Conservation (phyloP, 495 filamentous ascomycete genomes). For the Tuber melanosporum region DNA sequence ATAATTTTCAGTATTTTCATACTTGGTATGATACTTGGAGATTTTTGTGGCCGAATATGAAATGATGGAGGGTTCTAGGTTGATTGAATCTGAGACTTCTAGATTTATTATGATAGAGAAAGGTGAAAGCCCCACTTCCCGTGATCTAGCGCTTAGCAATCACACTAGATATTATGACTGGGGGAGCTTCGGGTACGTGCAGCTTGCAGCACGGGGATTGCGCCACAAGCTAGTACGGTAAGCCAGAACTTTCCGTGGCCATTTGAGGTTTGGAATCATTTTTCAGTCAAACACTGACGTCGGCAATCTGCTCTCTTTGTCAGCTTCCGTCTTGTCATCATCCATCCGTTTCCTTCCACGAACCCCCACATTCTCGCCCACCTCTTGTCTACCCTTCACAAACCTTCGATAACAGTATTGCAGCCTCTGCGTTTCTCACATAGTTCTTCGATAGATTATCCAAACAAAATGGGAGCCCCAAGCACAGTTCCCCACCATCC, state of each 20-base stretch:
- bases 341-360: not conserved
- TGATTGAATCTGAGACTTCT: not conserved
- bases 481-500: conserved; percentile 11
- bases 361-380: not conserved
- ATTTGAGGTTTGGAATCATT: not conserved
- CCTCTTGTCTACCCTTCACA: not conserved
- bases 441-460: not conserved
- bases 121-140: not conserved
- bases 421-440: not conserved
- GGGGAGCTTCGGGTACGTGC: not conserved
- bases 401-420: not conserved
- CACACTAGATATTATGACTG: not conserved
- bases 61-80: not conserved
- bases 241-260: not conserved
- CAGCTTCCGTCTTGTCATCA: not conserved
- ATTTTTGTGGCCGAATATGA: not conserved
- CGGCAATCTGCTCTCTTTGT: not conserved
- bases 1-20: not conserved
- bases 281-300: not conserved
- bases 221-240: not conserved
- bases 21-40: not conserved
- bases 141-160: not conserved
- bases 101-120: not conserved
- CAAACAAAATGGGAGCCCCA: conserved; percentile 14
- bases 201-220: conserved; percentile 1